Evolutionary conservation across 1,284 basidiomycete species (phyloP), one percentile per base, ranked within the genome.

Genomic region (Malassezia psittaci): DNA sequence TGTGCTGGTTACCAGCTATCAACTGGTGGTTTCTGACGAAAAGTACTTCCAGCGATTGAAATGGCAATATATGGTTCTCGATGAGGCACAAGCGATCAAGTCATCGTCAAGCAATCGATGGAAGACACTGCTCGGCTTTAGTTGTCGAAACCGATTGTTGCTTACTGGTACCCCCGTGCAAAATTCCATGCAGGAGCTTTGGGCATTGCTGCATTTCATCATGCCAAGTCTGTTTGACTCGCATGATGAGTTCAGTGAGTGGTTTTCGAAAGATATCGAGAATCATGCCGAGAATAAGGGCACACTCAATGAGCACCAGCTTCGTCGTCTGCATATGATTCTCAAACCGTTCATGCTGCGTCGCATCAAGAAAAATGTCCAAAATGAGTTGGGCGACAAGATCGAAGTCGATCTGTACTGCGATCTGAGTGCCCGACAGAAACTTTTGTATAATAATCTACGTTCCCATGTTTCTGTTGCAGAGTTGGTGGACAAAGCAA

Each of bases 161-260:
- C 80, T 99, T 36, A 99, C 94, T 0, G 94, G 94, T 61, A 99
- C 94, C 35, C 94, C 94, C 0, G 96, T 99, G 61, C 94, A 99
- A 76, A 99, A 99, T 77, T 94, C 90, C 41, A 98, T 99, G 94
- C 93, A 98, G 81, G 94, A 99, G 77, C 80, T 99, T n/a, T 99
- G 94, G 94, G 94, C 94, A 1, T 79, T 99, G 56, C 80, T 99
- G 47, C 94, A 99, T 76, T 99, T 99, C 78, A 98, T 99, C 79
- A 99, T 99, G 94, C 94, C 94, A 1, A 91, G 87, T 72, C 79
- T 99, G 51, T 99, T 99, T 77, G 94, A 98, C 76, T 96, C 91
- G 35, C 93, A 98, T 72, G 91, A 98, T 72, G 94, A 99, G 78
- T 99, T 99, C 79, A 90, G 88, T 74, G 94, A 98, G 76, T 99